These are phyloP conservation scores for Penicillium sp. DNA, from an alignment of 2,329 filamentous ascomycete species.

Conservation along the genomic window DNA sequence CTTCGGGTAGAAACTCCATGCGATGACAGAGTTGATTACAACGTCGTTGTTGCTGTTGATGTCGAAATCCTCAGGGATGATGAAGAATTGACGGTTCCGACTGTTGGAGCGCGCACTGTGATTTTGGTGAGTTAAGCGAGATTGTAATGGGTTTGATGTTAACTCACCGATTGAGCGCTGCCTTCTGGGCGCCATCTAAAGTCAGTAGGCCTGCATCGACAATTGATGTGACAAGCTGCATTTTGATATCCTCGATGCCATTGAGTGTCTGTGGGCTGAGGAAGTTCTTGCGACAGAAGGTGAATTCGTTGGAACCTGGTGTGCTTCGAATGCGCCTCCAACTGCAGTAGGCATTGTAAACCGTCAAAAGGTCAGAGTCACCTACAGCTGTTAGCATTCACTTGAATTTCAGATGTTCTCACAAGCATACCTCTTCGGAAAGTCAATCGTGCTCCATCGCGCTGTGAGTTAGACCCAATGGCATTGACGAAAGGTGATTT, in stretches of 20 bases:
- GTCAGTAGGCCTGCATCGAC: constrained; percentile 82
- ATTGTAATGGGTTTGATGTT: neutral
- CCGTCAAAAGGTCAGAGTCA: constrained; percentile 88
- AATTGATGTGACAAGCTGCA: constrained; percentile 81
- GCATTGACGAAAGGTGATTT: constrained; percentile 92
- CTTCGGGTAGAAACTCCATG: constrained; percentile 95
- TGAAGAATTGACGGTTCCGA: constrained; percentile 74
- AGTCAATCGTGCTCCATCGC: constrained; percentile 72
- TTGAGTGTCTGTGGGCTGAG: constrained; percentile 82
- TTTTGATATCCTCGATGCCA: constrained; percentile 95
- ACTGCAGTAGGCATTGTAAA: constrained; percentile 88
- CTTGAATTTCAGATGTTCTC: neutral
- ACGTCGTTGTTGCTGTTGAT: constrained; percentile 77
- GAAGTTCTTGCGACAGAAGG: constrained; percentile 94
- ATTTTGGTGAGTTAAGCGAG: neutral
- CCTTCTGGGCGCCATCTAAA: constrained; percentile 72
- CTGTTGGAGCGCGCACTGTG: constrained; percentile 61
- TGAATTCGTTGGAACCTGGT: constrained; percentile 71
- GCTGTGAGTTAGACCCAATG: constrained; percentile 79
- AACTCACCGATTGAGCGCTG: constrained; percentile 62
- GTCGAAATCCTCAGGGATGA: constrained; percentile 75
- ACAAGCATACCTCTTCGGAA: constrained; percentile 66
- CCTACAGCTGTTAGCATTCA: constrained; percentile 43
- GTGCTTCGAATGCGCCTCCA: constrained; percentile 84
- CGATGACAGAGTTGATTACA: constrained; percentile 77